phyloP scores from a whole-genome alignment of 192 early-diverging fungal genomes.

The Podila epigama region DNA sequence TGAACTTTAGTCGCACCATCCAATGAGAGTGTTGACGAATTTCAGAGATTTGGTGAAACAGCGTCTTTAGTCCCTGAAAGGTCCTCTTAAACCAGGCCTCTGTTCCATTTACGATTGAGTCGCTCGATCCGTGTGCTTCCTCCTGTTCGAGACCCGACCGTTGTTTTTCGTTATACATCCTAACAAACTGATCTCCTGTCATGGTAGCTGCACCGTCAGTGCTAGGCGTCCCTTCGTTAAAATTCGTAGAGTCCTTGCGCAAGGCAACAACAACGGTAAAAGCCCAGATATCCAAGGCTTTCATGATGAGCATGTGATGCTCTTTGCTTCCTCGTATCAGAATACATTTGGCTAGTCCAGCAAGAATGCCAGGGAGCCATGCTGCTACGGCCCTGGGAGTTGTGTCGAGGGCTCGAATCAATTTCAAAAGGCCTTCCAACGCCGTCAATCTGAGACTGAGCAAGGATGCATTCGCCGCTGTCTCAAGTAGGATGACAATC shows the following conservation, averaged over 20 bases:
- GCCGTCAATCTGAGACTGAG: slow-evolving; percentile 11
- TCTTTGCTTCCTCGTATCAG: slow-evolving; percentile 35
- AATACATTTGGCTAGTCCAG: slow-evolving; percentile 15
- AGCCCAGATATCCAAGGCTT: slow-evolving; percentile 24
- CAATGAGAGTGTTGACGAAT: slow-evolving; percentile 26
- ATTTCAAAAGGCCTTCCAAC: slow-evolving; percentile 22
- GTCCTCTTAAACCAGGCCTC: slow-evolving; percentile 14
- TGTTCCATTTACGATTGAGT: background rate
- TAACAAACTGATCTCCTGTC: slow-evolving; percentile 9
- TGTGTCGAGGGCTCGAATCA: slow-evolving; percentile 13
- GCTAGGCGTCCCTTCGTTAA: background rate
- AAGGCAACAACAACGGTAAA: slow-evolving; percentile 14
- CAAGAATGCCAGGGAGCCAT: slow-evolving; percentile 26
- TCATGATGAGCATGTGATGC: slow-evolving; percentile 13
- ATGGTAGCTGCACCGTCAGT: background rate
- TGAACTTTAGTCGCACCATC: slow-evolving; percentile 28
- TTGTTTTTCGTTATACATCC: slow-evolving; percentile 24
- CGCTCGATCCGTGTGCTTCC: background rate
- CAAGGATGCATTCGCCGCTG: slow-evolving; percentile 14
- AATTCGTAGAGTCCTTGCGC: background rate
- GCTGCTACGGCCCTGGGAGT: slow-evolving; percentile 10
- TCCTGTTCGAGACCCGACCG: no score
- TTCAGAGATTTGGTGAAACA: slow-evolving; percentile 20
- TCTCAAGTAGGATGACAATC: slow-evolving; percentile 17
- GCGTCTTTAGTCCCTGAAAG: slow-evolving; percentile 9